A percentile compares a stretch with the other conserved stretches of the same genome.
These are phyloP conservation scores for Sporisorium exsertum DNA, from an alignment of 1,284 basidiomycete species.

Conservation along the genomic window DNA sequence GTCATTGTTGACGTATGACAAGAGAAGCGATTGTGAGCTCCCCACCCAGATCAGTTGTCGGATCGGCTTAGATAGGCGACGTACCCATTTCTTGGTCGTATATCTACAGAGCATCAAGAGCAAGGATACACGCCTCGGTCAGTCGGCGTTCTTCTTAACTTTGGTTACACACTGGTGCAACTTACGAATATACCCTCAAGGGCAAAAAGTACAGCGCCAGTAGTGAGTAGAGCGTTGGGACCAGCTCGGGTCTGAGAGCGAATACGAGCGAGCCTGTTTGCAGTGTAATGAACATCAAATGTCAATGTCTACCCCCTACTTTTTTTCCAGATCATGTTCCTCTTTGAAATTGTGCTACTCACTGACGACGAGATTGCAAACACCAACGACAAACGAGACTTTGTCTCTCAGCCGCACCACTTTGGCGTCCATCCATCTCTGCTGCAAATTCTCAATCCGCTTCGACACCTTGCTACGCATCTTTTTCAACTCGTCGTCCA, in stretches of 20 bases:
- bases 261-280: slow-evolving; percentile 77
- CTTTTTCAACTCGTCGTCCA: slow-evolving; percentile 84
- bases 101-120: not conserved
- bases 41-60: not conserved
- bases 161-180: not conserved
- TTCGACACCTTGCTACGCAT: slow-evolving; percentile 81
- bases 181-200: slow-evolving; percentile 76
- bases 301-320: not conserved
- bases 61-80: not conserved
- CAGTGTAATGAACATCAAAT: not conserved
- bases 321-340: not conserved
- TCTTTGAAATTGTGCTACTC: not conserved
- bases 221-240: slow-evolving; percentile 81
- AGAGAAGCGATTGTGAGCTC: not conserved
- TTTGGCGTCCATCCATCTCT: slow-evolving; percentile 87
- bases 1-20: not conserved
- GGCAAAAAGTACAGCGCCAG: slow-evolving; percentile 83
- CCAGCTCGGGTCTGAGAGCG: slow-evolving; percentile 79
- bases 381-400: slow-evolving; percentile 87
- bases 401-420: slow-evolving; percentile 76
- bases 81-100: slow-evolving; percentile 39
- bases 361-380: slow-evolving; percentile 71
- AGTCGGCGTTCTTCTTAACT: not conserved
- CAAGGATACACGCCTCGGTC: not conserved
- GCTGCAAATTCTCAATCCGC: slow-evolving; percentile 78